These are phyloP conservation scores for Neofusicoccum parvum DNA, from an alignment of 2,329 filamentous ascomycete genomes.

Conservation along the genomic window DNA sequence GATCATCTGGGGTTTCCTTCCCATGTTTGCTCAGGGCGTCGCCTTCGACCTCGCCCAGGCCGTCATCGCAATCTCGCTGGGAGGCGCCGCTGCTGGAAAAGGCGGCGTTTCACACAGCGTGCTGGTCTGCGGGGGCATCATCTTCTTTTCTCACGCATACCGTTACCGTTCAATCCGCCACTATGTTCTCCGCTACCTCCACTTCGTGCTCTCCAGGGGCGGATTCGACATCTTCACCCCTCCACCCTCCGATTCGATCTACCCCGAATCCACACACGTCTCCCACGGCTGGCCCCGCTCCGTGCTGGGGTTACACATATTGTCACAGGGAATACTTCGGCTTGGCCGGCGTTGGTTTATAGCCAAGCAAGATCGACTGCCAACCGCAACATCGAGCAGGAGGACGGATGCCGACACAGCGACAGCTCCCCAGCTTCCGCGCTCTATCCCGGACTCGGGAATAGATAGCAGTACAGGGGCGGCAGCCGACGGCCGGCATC, in stretches of 20 bases:
- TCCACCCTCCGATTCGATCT: constrained; percentile 38
- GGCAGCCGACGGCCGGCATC: constrained; percentile 53
- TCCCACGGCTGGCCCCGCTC: constrained; percentile 69
- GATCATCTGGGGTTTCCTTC: constrained; percentile 83
- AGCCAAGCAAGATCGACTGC: constrained; percentile 20
- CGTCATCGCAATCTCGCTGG: constrained; percentile 87
- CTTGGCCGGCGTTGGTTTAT: constrained; percentile 57
- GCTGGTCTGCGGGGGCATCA: constrained; percentile 70
- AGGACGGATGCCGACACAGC: constrained; percentile 64
- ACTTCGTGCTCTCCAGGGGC: constrained; percentile 42
- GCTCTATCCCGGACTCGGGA: constrained; percentile 44
- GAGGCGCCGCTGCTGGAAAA: constrained; percentile 73
- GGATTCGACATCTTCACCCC: constrained; percentile 43
- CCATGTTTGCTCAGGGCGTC: constrained; percentile 83
- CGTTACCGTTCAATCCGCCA: constrained; percentile 18
- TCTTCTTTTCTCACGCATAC: constrained; percentile 51
- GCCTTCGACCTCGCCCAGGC: constrained; percentile 89
- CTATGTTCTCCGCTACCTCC: constrained; percentile 51
- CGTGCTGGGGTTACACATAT: constrained; percentile 72
- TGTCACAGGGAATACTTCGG: constrained; percentile 72
- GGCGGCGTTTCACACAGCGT: constrained; percentile 72
- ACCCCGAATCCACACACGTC: constrained; percentile 42
- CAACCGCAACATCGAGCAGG: constrained; percentile 34
- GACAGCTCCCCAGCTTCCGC: constrained; percentile 32
- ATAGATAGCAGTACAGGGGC: constrained; percentile 31